These are phyloP conservation scores for Lobosporangium transversale DNA, from an alignment of 192 early-diverging fungal genomes.

Conservation along the genomic window DNA sequence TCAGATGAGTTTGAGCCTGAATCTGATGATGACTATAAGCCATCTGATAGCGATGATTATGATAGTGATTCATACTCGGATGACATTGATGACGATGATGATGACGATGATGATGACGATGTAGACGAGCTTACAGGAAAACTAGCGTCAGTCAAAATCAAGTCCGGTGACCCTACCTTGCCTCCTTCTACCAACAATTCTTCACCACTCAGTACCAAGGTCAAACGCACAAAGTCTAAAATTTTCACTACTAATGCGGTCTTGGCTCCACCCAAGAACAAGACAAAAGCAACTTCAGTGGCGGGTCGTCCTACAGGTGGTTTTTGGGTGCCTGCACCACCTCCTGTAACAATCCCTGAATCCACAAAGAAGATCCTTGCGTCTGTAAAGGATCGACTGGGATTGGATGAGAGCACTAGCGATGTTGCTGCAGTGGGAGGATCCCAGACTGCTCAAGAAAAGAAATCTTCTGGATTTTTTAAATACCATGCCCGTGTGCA, in stretches of 20 bases:
- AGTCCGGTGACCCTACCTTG: conserved; percentile 27
- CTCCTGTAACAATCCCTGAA: conserved; percentile 38
- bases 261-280: conserved; percentile 45
- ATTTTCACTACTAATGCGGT: conserved; percentile 17
- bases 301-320: conserved; percentile 21
- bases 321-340: conserved; percentile 40
- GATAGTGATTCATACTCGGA: conserved; percentile 2
- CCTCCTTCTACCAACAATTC: conserved; percentile 2
- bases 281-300: conserved; percentile 14
- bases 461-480: conserved; percentile 23
- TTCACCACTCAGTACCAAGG: conserved; percentile 2
- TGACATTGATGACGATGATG: conserved; percentile 6
- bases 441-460: conserved; percentile 1
- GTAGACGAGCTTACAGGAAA: conserved; percentile 25
- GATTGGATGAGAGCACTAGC: not conserved
- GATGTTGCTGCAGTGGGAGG: not conserved
- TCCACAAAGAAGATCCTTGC: conserved; percentile 26
- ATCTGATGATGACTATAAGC: conserved; percentile 19
- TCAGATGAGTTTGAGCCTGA: conserved; percentile 34
- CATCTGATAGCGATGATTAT: conserved; percentile 16
- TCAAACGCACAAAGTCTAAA: conserved; percentile 20
- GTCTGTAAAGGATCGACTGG: conserved; percentile 15
- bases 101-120: conserved; percentile 23
- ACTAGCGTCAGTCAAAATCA: conserved; percentile 41
- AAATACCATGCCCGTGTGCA: conserved; percentile 32